These are phyloP conservation scores for Cladosporium phlei DNA, from an alignment of 2,329 filamentous ascomycete species.

Conservation along the genomic window DNA sequence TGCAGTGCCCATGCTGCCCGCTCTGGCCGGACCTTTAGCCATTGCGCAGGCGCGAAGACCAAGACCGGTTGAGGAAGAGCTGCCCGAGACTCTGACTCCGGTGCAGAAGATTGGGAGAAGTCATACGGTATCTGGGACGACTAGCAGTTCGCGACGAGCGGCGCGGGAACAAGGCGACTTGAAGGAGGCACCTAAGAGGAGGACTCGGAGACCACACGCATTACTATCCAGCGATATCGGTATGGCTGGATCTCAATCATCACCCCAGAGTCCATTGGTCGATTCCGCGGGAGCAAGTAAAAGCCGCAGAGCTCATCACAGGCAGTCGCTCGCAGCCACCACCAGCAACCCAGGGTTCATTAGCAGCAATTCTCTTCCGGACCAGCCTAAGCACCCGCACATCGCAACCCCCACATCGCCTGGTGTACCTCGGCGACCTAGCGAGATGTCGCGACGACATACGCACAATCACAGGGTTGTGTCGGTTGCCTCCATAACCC, in stretches of 20 bases:
- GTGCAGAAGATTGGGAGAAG: constrained; percentile 60
- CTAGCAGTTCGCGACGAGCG: constrained; percentile 42
- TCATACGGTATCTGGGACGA: constrained; percentile 58
- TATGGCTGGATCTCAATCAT: constrained; percentile 13
- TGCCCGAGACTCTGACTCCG: constrained; percentile 39
- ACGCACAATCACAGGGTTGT: constrained; percentile 54
- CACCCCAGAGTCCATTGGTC: constrained; percentile 6
- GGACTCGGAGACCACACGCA: constrained; percentile 31
- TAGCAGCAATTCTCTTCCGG: constrained; percentile 32
- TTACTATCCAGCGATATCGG: constrained; percentile 9
- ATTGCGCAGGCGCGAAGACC: constrained; percentile 77
- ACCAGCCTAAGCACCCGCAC: constrained; percentile 19
- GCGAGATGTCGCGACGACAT: constrained; percentile 46
- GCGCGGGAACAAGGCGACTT: constrained; percentile 29
- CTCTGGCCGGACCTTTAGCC: constrained; percentile 73
- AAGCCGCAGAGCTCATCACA: constrained; percentile 22
- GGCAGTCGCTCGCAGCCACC: constrained; percentile 36
- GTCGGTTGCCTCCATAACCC: constrained; percentile 58
- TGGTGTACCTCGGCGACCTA: constrained; percentile 34
- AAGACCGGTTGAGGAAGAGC: constrained; percentile 56
- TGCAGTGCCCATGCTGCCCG: constrained; percentile 69
- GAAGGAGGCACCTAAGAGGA: constrained; percentile 26
- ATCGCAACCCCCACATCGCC: constrained; percentile 29
- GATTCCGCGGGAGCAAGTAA: background rate
- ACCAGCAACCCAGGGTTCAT: constrained; percentile 26